Percentiles rank a stretch among this genome's conserved stretches.
These are phyloP conservation scores for Poteriospumella lacustris DNA, from an alignment of 108 stramenopile genomes.

Conservation along the genomic window DNA sequence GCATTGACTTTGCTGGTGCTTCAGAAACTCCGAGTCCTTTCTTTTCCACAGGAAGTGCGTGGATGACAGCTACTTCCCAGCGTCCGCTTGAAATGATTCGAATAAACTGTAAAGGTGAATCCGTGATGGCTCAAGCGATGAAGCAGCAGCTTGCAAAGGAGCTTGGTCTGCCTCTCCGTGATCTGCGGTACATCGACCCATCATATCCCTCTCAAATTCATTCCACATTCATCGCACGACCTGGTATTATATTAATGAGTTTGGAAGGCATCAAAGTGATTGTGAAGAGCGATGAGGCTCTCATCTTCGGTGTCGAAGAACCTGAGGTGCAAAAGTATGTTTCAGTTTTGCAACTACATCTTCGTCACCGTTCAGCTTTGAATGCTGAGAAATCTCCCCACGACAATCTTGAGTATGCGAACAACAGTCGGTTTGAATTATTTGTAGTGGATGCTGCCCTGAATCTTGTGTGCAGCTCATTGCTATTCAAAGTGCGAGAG, in stretches of 20 bases:
- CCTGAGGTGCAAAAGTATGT: background rate
- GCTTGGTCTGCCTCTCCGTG: slow-evolving; percentile 38
- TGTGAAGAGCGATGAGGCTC: background rate
- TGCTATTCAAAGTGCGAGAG: background rate
- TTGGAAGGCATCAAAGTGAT: slow-evolving; percentile 19
- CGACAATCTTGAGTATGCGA: slow-evolving; percentile 26
- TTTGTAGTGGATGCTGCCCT: slow-evolving; percentile 38
- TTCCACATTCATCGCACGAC: slow-evolving; percentile 36
- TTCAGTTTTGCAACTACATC: background rate
- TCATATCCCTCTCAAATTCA: slow-evolving; percentile 40
- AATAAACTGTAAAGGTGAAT: too few relatives aligned
- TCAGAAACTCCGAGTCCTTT: too few relatives aligned
- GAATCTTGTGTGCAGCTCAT: slow-evolving; percentile 2
- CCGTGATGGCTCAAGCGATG: slow-evolving; percentile 39
- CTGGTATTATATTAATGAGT: slow-evolving; percentile 39
- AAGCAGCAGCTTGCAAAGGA: slow-evolving; percentile 43
- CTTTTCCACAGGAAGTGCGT: too few relatives aligned
- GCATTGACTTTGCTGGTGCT: too few relatives aligned
- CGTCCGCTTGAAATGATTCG: too few relatives aligned
- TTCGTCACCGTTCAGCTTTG: background rate
- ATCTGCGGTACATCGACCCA: slow-evolving; percentile 39
- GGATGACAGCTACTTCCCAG: too few relatives aligned
- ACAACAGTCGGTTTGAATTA: slow-evolving; percentile 35
- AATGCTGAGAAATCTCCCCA: slow-evolving; percentile 22
- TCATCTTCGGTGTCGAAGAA: background rate